phyloP scores from a whole-genome alignment of 2,329 filamentous ascomycete genomes.

The Ophidiomyces ophidiicola region DNA sequence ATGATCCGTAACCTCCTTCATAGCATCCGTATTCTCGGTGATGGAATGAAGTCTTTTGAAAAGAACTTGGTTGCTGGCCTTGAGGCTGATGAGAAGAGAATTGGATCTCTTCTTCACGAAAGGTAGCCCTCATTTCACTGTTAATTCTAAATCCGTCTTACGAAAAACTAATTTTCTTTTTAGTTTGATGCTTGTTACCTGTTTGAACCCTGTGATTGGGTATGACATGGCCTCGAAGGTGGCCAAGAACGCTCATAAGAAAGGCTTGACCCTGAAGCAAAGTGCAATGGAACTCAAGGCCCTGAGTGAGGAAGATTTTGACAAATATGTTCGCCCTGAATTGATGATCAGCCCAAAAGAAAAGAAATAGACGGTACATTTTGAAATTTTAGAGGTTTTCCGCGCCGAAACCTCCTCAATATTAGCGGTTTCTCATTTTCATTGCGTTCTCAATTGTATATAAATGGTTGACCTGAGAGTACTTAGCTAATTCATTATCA shows the following conservation, averaged over 20 bases:
- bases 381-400: too few species aligned
- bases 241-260: constrained; percentile 98
- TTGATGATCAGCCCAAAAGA: constrained; percentile 83
- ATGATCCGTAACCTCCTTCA: constrained; percentile 92
- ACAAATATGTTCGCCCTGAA: constrained; percentile 78
- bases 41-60: constrained; percentile 92
- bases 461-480: too few species aligned
- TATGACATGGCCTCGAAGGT: constrained; percentile 97
- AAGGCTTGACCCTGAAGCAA: constrained; percentile 85
- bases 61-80: constrained; percentile 82
- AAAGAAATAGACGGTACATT: constrained; percentile 43
- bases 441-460: too few species aligned
- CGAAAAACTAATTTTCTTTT: constrained; percentile 13
- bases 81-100: constrained; percentile 87
- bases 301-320: constrained; percentile 78
- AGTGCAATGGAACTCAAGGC: constrained; percentile 88
- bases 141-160: not conserved
- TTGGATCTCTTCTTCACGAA: constrained; percentile 80
- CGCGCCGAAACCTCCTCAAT: too few species aligned
- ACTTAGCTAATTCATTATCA: too few species aligned
- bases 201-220: constrained; percentile 91
- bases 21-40: constrained; percentile 73
- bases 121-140: constrained; percentile 47
- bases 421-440: too few species aligned
- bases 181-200: constrained; percentile 95